Base-by-base conservation (phyloP, 148 eudicot genomes). In the Rheum nobile region DNA sequence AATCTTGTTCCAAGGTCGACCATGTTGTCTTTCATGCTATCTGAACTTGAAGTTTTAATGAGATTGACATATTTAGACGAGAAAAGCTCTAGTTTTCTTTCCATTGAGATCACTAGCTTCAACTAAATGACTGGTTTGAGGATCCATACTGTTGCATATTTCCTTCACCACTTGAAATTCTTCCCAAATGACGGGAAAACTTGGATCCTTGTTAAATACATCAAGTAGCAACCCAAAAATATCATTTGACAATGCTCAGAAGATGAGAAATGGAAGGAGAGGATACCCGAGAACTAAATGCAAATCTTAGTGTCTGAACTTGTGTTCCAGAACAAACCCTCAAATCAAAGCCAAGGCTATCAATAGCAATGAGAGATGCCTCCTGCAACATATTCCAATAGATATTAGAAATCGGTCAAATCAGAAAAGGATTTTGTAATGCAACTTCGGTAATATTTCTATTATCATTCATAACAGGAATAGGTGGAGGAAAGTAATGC, bases 301-400 rank as follows among this genome's bases (percentile, higher is more conserved):
- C 81, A 80, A 95, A 95, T 21, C 96, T 93, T 82, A 95, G 67
- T 77, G 98, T 95, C 80, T 91, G 97, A 38, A 91, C 81, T 83
- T 95, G 97, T 35, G 88, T 87, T 71, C 98, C 98, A 26, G 96
- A 88, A 84, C 98, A 91, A 75, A 88, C 85, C 82, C 98, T 84
- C 78, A 95, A 80, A 84, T 95, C 98, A 79, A 90, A 89, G 39
- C 98, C 98, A 77, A 88, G 93, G 81, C 91, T 79, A 86, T 95
- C 98, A 57, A 95, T 79, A 55, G 93, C 93, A 71, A 86, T 87
- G 54, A 95, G 84, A 65, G 96, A 82, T 77, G 88, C 95, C 80
- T 91, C 98, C 98, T 95, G 89, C 73, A 32, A 65, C 41, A 71
- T 10, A 71, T 39, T 71, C 28, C 73, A 71, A 39, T 26, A 71